Evolutionary conservation across 768 basidiomycete genomes (phyloP).

Genomic region (Mycena sanguinolenta): DNA sequence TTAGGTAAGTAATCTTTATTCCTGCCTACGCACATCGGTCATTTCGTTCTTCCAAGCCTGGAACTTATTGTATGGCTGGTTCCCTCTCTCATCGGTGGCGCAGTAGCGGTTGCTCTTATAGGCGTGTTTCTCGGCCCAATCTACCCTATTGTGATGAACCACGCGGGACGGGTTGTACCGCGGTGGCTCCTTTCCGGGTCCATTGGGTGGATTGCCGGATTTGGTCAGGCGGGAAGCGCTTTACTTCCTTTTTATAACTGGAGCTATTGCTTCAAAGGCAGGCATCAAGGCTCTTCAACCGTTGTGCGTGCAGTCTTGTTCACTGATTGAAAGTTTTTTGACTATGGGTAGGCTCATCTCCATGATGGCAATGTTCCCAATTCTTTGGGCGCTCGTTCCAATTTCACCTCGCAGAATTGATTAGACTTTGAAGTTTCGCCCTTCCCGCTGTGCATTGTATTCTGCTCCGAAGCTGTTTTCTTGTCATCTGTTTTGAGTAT

Average conservation of each 20-base stretch:
- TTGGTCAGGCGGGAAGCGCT: conserved; percentile 81
- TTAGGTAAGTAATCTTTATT: conserved; percentile 52
- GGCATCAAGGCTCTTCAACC: conserved; percentile 54
- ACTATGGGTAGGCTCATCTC: conserved; percentile 59
- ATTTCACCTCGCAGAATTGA: conserved; percentile 16
- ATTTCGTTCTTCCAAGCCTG: conserved; percentile 54
- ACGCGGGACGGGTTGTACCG: conserved; percentile 71
- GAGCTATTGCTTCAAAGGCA: conserved; percentile 71
- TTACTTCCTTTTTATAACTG: conserved; percentile 80
- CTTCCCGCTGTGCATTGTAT: no score
- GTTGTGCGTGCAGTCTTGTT: conserved; percentile 7
- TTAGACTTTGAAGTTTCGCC: not conserved
- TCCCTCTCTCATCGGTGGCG: conserved; percentile 73
- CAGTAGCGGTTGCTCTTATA: conserved; percentile 71
- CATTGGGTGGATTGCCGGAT: conserved; percentile 77
- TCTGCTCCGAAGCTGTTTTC: no score
- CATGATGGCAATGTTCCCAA: conserved; percentile 68
- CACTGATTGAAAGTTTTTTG: not conserved
- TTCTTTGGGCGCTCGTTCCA: conserved; percentile 27
- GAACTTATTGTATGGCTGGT: conserved; percentile 79
- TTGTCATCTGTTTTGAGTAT: no score
- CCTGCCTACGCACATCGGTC: not conserved
- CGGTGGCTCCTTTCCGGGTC: conserved; percentile 73
- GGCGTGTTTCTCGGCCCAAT: conserved; percentile 81
- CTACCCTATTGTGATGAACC: conserved; percentile 82